Evolutionary conservation across 192 early-diverging fungal genomes (phyloP).

Genomic region (Dissophora globulifera): DNA sequence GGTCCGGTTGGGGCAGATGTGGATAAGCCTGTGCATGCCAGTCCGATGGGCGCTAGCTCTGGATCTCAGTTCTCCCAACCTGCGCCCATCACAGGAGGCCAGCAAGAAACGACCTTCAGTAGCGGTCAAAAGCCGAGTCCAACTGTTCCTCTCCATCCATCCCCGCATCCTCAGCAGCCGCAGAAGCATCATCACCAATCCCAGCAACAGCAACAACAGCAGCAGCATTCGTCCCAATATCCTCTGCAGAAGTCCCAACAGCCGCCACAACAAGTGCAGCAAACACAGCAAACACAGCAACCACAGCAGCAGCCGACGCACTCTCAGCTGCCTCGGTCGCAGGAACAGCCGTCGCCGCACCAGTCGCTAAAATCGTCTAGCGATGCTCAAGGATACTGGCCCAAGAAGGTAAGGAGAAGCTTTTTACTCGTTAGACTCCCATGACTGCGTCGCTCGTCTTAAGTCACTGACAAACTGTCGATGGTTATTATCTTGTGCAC

Average conservation of each 20-base stretch:
- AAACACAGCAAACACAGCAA: slow-evolving; percentile 13
- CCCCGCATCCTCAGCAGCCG: slow-evolving; percentile 6
- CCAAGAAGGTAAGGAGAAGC: slow-evolving; percentile 6
- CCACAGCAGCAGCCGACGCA: too few species aligned
- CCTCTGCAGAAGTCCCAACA: slow-evolving; percentile 5
- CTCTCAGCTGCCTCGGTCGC: not conserved
- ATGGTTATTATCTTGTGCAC: too few species aligned
- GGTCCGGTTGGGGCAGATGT: not conserved
- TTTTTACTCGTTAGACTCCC: not conserved
- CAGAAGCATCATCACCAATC: not conserved
- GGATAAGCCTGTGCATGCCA: not conserved
- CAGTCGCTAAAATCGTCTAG: not conserved
- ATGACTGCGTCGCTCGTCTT: too few species aligned
- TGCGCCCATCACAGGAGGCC: slow-evolving; percentile 2
- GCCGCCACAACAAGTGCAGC: not conserved
- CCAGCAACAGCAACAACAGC: not conserved
- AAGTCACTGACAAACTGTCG: too few species aligned
- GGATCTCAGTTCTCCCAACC: slow-evolving; percentile 1
- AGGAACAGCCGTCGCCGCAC: not conserved
- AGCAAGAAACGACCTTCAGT: not conserved
- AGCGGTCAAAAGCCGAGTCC: not conserved
- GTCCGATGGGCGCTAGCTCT: not conserved
- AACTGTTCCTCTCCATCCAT: not conserved
- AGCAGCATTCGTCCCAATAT: not conserved
- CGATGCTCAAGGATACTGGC: slow-evolving; percentile 12